Conservation (phyloP, 2,329 filamentous ascomycete genomes). For the Trichophyton schoenleinii region DNA sequence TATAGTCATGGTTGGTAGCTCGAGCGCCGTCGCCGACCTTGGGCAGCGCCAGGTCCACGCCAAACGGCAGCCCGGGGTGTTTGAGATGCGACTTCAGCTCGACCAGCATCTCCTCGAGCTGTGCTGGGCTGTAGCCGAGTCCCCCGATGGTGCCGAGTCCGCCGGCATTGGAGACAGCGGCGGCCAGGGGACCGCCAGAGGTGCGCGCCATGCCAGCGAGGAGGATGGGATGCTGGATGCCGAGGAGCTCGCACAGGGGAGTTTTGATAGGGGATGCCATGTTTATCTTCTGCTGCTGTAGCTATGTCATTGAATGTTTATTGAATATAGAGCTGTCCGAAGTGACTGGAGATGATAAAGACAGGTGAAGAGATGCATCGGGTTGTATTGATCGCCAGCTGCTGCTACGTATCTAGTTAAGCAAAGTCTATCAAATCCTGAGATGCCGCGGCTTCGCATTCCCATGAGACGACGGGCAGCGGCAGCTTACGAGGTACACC, state of each 20-base stretch:
- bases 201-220: constrained; percentile 90
- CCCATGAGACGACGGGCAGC: no score
- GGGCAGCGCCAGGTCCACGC: constrained; percentile 80
- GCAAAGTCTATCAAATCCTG: no score
- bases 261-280: constrained; percentile 49
- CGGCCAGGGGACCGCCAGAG: constrained; percentile 64
- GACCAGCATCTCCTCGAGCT: constrained; percentile 66
- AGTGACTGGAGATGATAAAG: no score
- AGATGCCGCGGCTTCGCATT: no score
- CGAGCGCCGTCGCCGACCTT: constrained; percentile 74
- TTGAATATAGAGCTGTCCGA: no score
- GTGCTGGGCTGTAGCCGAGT: constrained; percentile 57
- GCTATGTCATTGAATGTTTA: background rate
- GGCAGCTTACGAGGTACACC: no score
- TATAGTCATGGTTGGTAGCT: constrained; percentile 94
- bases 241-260: constrained; percentile 63
- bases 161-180: constrained; percentile 78
- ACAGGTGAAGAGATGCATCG: no score
- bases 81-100: constrained; percentile 68
- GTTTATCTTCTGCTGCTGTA: no score
- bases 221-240: constrained; percentile 77
- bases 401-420: no score
- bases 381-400: no score
- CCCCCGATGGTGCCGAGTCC: constrained; percentile 56
- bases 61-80: constrained; percentile 63